These are phyloP conservation scores for Cyclotella distinguenda DNA, from an alignment of 108 stramenopile genomes.

Conservation along the genomic window DNA sequence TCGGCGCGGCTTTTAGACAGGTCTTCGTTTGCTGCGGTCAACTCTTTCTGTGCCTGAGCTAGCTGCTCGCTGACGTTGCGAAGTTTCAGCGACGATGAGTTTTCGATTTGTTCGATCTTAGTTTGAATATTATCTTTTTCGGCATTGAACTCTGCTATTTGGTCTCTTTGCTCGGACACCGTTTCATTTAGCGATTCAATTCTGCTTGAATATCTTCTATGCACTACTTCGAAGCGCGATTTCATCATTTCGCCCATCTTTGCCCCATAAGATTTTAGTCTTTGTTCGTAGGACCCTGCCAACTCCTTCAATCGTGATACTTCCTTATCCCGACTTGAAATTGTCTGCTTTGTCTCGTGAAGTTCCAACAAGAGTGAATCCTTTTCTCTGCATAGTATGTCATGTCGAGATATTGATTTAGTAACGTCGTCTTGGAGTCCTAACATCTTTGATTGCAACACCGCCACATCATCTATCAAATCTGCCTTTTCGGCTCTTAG, in stretches of 20 bases:
- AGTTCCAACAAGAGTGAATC: slow-evolving; percentile 4
- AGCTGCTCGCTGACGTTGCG: slow-evolving; percentile 21
- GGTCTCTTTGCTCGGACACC: neutral
- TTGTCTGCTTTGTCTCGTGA: neutral
- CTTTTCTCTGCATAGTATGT: neutral
- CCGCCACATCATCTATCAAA: slow-evolving; percentile 11
- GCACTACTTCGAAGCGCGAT: slow-evolving; percentile 19
- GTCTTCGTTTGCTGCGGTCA: slow-evolving; percentile 16
- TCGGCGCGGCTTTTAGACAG: slow-evolving; percentile 23
- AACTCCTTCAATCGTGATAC: slow-evolving; percentile 19
- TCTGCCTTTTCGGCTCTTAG: slow-evolving; percentile 7
- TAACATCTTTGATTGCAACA: slow-evolving; percentile 2
- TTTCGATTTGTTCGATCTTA: slow-evolving; percentile 33
- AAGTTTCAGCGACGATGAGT: slow-evolving; percentile 26
- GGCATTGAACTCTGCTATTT: slow-evolving; percentile 9
- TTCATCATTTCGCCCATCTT: slow-evolving; percentile 40
- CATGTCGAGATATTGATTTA: slow-evolving; percentile 1
- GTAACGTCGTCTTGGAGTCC: slow-evolving; percentile 8
- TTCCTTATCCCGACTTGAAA: slow-evolving; percentile 14
- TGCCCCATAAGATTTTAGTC: slow-evolving; percentile 18
- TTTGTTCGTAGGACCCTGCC: slow-evolving; percentile 7
- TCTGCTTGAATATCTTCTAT: slow-evolving; percentile 15
- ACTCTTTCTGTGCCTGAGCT: slow-evolving; percentile 12
- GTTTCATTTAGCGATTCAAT: slow-evolving; percentile 17
- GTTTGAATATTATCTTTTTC: slow-evolving; percentile 21